These are phyloP conservation scores for Aspergillus sp. DNA, from an alignment of 2,329 filamentous ascomycete species.

Conservation along the genomic window DNA sequence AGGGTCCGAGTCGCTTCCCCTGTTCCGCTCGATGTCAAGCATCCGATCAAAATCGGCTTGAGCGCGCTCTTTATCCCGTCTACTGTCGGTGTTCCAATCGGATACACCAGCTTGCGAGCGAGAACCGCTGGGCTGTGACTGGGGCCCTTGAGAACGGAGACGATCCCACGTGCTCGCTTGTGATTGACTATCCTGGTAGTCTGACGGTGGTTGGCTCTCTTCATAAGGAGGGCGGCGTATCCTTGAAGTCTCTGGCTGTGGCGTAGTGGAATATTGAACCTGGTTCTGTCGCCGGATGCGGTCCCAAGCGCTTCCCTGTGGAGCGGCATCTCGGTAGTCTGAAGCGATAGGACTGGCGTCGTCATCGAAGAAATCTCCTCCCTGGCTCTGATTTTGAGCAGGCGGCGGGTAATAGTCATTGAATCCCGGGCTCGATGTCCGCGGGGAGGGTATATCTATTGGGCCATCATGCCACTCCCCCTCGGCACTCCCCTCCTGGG, in stretches of 20 bases:
- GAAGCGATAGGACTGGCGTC: conserved; percentile 38
- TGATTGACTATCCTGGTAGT: neutral
- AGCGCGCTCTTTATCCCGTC: conserved; percentile 37
- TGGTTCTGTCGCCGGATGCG: conserved; percentile 35
- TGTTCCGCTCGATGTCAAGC: conserved; percentile 42
- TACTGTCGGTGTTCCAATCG: conserved; percentile 19
- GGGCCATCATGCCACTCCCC: neutral
- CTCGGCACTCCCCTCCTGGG: neutral
- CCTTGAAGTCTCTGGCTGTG: neutral
- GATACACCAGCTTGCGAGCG: neutral
- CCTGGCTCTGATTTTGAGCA: conserved; percentile 11
- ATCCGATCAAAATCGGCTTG: conserved; percentile 46
- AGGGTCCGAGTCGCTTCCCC: conserved; percentile 13
- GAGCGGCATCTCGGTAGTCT: conserved; percentile 26
- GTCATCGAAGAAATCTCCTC: conserved; percentile 33
- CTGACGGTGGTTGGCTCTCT: neutral
- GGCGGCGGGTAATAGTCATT: neutral
- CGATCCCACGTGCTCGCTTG: neutral
- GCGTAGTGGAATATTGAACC: neutral
- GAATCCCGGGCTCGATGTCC: neutral
- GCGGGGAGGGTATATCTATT: neutral
- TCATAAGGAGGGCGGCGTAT: neutral
- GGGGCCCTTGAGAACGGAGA: neutral
- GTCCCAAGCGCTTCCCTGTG: conserved; percentile 37
- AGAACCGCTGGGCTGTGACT: neutral